Conservation (phyloP, 805 yeast species). For the Candida andamanensis region DNA sequence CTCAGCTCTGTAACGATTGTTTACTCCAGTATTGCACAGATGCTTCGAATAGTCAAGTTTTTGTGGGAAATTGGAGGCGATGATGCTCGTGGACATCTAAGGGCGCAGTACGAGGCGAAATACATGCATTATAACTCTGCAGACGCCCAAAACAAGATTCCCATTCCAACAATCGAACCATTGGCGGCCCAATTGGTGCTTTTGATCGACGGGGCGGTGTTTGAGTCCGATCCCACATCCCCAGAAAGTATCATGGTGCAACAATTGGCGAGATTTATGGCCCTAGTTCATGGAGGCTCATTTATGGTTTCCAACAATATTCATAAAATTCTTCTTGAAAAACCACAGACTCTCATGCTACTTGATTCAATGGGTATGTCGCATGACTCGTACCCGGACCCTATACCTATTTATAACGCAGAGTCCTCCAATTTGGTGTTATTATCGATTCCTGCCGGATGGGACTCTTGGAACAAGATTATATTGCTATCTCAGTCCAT, state of each 20-base stretch:
- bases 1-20: constrained; percentile 1
- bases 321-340: background rate
- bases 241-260: constrained; percentile 23
- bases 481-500: constrained; percentile 25
- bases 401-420: constrained; percentile 1
- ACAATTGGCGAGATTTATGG: constrained; percentile 28
- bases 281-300: constrained; percentile 25
- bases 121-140: constrained; percentile 1
- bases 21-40: constrained; percentile 8
- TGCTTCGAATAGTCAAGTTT: constrained; percentile 11
- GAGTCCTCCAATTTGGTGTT: background rate
- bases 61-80: constrained; percentile 4
- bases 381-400: background rate
- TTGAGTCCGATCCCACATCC: constrained; percentile 9
- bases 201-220: background rate
- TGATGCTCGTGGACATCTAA: background rate
- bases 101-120: constrained; percentile 1
- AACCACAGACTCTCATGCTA: background rate
- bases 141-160: too few relatives aligned
- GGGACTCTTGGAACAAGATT: constrained; percentile 53
- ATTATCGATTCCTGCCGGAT: constrained; percentile 40
- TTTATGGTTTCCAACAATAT: constrained; percentile 1
- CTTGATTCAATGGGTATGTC: background rate
- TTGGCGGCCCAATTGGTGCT: background rate
- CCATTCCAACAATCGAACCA: too few relatives aligned